Evolutionary conservation across 2,329 filamentous ascomycete species (phyloP), one percentile per base, ranked within the genome.

Genomic region (Helminthosporium solani): DNA sequence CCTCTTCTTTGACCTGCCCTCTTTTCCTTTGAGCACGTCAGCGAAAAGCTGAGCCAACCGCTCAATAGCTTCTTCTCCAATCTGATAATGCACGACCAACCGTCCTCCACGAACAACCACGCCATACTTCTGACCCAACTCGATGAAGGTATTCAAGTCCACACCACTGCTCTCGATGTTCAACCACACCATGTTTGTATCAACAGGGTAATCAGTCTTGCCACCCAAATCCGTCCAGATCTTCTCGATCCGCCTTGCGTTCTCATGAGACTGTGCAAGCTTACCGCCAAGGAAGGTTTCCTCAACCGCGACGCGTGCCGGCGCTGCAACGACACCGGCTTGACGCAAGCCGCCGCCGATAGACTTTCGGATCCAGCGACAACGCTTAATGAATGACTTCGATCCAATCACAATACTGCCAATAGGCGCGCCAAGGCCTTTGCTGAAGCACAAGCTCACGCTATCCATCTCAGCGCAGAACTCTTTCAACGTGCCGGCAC

Each of bases 131-230:
- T 79, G 70, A 2, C 76, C 83, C 30, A 80, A 67, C 46, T 75
- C 73, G 8, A 79, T 75, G 49, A 84, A 80, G 33, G 78, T 74
- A 41, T 79, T 75, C 3, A 65, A 65, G 2, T 74, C 71, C 25
- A 85, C 66, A 0, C 81, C 80, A 9, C 81, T 79, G 1, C 78
- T 78, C 23, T 82, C 78, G 14, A 94, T 73, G 66, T 95, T 85
- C 47, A 95, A 63, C 89, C 88, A 95, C 27, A 89, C 82, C 88
- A 95, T 95, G 71, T 95, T 95, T n/a, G 90, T 95, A 63, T 95
- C 85, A 1, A 87, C 85, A 0, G 87, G 85, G 48, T 85, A 77
- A 16, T 77, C 70, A 46, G 90, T 70, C 69, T 80, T 82, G 1
- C 89, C 90, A 3, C 89, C 89, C 41, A 84, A 74, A 14, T 72